phyloP scores from a whole-genome alignment of 1,284 basidiomycete species.

The Marasmius fiardii region DNA sequence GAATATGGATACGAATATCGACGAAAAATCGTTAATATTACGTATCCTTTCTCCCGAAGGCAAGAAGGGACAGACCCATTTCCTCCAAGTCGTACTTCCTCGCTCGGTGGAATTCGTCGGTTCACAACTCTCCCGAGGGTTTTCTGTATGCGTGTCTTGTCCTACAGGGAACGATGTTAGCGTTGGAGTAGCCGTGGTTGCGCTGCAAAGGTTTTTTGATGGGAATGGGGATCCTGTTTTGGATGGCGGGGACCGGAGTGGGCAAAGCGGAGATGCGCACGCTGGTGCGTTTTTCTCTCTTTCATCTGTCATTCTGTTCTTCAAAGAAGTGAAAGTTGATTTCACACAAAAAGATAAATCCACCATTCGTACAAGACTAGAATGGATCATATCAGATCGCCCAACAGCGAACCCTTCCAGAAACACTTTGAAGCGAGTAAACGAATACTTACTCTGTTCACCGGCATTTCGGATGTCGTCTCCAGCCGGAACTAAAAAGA shows the following conservation, averaged over 20 bases:
- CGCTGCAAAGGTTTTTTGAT: constrained; percentile 57
- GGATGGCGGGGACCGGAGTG: background rate
- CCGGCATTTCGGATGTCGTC: constrained; percentile 1
- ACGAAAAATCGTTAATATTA: background rate
- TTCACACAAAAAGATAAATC: constrained; percentile 40
- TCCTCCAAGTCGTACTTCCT: constrained; percentile 50
- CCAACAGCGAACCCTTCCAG: constrained; percentile 74
- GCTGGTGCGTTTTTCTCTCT: constrained; percentile 17
- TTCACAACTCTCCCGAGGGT: constrained; percentile 32
- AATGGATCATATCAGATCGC: constrained; percentile 79
- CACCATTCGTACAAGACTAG: constrained; percentile 61
- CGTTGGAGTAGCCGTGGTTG: constrained; percentile 59
- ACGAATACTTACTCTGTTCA: constrained; percentile 64
- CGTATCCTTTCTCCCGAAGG: constrained; percentile 32
- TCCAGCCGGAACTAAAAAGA: background rate
- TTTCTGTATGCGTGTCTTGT: constrained; percentile 50
- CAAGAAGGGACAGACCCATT: constrained; percentile 52
- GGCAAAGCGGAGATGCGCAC: constrained; percentile 1
- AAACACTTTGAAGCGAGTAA: constrained; percentile 72
- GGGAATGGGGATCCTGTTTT: constrained; percentile 39
- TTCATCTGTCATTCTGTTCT: background rate
- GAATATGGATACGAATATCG: constrained; percentile 11
- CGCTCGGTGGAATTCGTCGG: constrained; percentile 44
- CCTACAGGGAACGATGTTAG: constrained; percentile 56
- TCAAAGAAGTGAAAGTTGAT: too few species aligned